Evolutionary conservation across 331 rosid genomes (phyloP).

Genomic region (Quercus lobata): DNA sequence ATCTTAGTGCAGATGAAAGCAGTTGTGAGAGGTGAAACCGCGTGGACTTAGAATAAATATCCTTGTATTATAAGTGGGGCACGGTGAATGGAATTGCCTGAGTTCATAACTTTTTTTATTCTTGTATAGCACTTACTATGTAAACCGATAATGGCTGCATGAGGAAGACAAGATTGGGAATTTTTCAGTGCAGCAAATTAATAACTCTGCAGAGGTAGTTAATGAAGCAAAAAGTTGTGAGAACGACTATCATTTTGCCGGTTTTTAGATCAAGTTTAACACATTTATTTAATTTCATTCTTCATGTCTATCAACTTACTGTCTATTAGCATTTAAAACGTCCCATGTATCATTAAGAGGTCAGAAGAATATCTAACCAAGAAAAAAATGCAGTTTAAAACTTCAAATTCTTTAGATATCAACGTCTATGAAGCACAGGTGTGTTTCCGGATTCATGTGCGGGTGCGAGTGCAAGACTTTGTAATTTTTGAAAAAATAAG

Average conservation of each 20-base stretch:
- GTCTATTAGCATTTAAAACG: neutral
- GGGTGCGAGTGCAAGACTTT: no score
- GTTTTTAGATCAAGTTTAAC: no score
- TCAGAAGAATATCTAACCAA: neutral
- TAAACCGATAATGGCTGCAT: neutral
- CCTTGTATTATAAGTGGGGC: neutral
- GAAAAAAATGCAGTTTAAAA: neutral
- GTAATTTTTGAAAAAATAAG: no score
- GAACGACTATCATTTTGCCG: no score
- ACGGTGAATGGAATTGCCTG: neutral
- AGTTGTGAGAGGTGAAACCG: slow-evolving; percentile 23
- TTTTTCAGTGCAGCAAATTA: neutral
- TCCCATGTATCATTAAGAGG: neutral
- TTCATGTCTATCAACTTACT: neutral
- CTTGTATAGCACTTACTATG: neutral
- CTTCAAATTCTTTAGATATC: neutral
- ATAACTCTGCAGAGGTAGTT: no score
- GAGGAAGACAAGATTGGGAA: neutral
- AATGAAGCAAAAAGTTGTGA: no score
- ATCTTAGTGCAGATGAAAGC: slow-evolving; percentile 8
- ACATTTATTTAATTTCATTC: neutral
- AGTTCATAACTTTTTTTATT: neutral
- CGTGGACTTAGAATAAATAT: slow-evolving; percentile 10
- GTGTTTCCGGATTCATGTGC: accelerated
- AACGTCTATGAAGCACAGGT: no score